phyloP scores from a whole-genome alignment of 2,329 filamentous ascomycete genomes.

The Balansia obtecta region DNA sequence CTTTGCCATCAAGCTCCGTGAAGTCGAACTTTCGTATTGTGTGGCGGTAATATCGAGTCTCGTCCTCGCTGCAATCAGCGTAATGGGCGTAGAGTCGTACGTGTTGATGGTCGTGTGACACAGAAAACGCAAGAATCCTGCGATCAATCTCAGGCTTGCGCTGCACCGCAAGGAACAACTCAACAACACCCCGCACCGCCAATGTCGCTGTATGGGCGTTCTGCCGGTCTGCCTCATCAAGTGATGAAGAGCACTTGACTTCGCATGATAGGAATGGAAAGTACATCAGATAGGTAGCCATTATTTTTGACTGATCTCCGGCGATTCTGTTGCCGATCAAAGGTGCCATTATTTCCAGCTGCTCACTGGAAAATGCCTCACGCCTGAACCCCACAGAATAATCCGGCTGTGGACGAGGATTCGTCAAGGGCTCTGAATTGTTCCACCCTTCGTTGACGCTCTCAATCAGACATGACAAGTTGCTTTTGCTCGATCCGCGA shows the following conservation, averaged over 20 bases:
- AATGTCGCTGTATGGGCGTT: slow-evolving; percentile 1
- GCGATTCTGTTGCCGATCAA: slow-evolving; percentile 1
- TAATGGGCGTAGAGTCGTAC: slow-evolving; percentile 4
- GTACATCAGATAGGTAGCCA: slow-evolving; percentile 3
- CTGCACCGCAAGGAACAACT: neutral
- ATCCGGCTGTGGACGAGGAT: slow-evolving; percentile 26
- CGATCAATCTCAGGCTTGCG: slow-evolving; percentile 1
- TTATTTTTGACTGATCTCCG: slow-evolving; percentile 1
- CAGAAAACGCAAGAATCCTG: neutral
- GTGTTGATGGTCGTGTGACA: slow-evolving; percentile 1
- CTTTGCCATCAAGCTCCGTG: slow-evolving; percentile 5
- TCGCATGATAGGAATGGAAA: slow-evolving; percentile 4
- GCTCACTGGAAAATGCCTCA: slow-evolving; percentile 22
- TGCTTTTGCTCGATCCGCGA: neutral
- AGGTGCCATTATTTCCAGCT: neutral
- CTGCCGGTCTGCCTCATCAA: slow-evolving; percentile 1
- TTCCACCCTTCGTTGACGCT: slow-evolving; percentile 28
- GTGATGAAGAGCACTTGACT: neutral
- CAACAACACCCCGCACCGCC: slow-evolving; percentile 2
- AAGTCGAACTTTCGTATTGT: slow-evolving; percentile 1
- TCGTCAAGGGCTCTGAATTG: slow-evolving; percentile 21
- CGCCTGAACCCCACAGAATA: slow-evolving; percentile 26
- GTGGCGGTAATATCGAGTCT: neutral
- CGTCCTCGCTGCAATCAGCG: neutral
- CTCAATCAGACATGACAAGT: slow-evolving; percentile 13